phyloP scores from a whole-genome alignment of 257 asterid species.

The Nicotiana benthamiana region DNA sequence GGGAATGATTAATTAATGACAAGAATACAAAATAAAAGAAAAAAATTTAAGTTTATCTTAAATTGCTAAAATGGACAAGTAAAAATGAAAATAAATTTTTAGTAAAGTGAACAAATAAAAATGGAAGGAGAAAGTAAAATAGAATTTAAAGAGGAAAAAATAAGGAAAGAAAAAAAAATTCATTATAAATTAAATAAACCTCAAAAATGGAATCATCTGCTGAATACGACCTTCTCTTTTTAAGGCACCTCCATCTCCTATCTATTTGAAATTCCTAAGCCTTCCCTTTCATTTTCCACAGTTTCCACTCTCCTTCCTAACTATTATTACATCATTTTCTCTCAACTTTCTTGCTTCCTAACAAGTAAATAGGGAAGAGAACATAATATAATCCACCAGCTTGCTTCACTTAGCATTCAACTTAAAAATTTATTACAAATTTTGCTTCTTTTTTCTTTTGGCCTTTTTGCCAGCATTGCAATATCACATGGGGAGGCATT shows the following conservation, averaged over 20 bases:
- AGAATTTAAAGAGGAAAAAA: background rate
- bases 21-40: too few relatives aligned
- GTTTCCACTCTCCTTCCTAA: constrained; percentile 3
- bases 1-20: too few relatives aligned
- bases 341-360: background rate
- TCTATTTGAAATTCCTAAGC: background rate
- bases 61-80: too few relatives aligned
- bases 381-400: background rate
- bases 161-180: background rate
- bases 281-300: constrained; percentile 9
- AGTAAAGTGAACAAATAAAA: too few relatives aligned
- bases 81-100: too few relatives aligned
- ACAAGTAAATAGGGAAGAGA: constrained; percentile 1
- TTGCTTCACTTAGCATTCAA: background rate
- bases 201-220: constrained; percentile 3
- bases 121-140: background rate
- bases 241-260: constrained; percentile 4
- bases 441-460: background rate
- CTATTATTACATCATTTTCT: background rate
- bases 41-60: too few relatives aligned
- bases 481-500: constrained; percentile 77
- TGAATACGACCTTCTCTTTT: constrained; percentile 11
- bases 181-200: background rate
- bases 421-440: background rate
- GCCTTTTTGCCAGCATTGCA: constrained; percentile 19